Base-by-base conservation (phyloP, 495 filamentous ascomycete species). In the Daldinia decipiens region DNA sequence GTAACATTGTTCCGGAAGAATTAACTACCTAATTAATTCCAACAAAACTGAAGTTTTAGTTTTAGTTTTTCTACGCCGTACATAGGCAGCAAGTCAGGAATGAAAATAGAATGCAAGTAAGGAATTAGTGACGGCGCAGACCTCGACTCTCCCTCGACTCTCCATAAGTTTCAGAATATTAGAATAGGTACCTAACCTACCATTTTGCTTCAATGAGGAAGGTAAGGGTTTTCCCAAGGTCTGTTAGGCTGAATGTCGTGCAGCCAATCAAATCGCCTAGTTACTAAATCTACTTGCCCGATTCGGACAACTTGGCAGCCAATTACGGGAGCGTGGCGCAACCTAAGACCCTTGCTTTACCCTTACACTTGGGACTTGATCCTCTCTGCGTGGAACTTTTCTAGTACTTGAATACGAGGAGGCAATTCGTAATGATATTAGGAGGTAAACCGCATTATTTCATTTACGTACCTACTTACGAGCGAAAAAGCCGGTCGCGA, bases 91-190 rank as follows among this genome's bases (percentile, higher is more conserved):
- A 31, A 36, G 19, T 38, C 5, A 57, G 51, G 38, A 56, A 43
- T 63, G 36, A 52, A 59, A 53, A 50, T 58, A 52, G 51, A 52
- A 43, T 50, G 43, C 17, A 45, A 43, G 40, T 31, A 2, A 51
- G 45, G 52, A 54, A 50, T 55, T 50, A 21, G 39, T 59, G 51
- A 65, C 34, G 54, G 70, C 59, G 57, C 40, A 62, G 53, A 47
- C 53, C 6, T 60, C 27, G 61, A 17, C n/a, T 59, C 15, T 51
- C 31, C 53, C 6, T 60, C 27, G 61, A 17, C n/a, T 59, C 15
- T 51, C 31, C 53, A 36, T 56, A 36, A 69, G 70, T 73, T 73
- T 73, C 65, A 69, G 52, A 66, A 58, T 68, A 58, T 36, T 36
- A 36, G 34, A 36, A 36, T 36, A 24, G 1, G 1, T 24, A 24